Evolutionary conservation across 2,329 filamentous ascomycete genomes (phyloP), one percentile per base, ranked within the genome.

Genomic region (Triangularia verruculosa): DNA sequence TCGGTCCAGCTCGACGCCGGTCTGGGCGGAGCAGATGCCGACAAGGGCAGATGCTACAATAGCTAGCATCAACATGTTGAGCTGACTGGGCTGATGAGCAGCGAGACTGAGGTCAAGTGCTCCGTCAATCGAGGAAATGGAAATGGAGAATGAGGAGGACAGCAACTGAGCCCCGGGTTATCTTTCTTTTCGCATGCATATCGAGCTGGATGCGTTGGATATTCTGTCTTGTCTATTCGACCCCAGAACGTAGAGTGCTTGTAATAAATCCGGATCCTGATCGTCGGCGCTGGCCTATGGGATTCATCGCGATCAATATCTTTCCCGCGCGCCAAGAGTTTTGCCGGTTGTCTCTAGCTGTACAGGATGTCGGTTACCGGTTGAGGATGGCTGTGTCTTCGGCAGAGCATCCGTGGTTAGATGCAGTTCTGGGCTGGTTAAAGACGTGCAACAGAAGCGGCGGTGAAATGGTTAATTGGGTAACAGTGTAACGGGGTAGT

Each of bases 1-100:
- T 56, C 59, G 27, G 27, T 67, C 65, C 11, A 65, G 55, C 58
- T 67, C 65, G 20, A 51, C 32, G 24, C 62, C 62, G 9, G 24
- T 61, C 52, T 64, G 64, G 28, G 64, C 61, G 8, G 59, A 47
- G 25, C 17, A 57, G 47, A 51, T 52, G 59, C 61, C 32, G 13
- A 52, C 20, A 9, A 66, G 53, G 15, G 61, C 58, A 8, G 52
- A 61, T 11, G 61, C 25, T 30, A 52, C 55, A 15, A 65, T 2
- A 11, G 7, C 20, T 4, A 43, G n/a, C 3, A 17, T 43, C n/a
- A 43, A 43, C 34, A 43, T 43, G 15, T 17, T 43, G 34, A 17
- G 4, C 15, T 43, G 34, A n/a, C 34, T 17, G 13, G 4, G 11
- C 34, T 43, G 34, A 28, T 9, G 5, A 28, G 9, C 4, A 28